Evolutionary conservation across 2,329 filamentous ascomycete species (phyloP).

Genomic region (Ophiocordyceps sinensis): DNA sequence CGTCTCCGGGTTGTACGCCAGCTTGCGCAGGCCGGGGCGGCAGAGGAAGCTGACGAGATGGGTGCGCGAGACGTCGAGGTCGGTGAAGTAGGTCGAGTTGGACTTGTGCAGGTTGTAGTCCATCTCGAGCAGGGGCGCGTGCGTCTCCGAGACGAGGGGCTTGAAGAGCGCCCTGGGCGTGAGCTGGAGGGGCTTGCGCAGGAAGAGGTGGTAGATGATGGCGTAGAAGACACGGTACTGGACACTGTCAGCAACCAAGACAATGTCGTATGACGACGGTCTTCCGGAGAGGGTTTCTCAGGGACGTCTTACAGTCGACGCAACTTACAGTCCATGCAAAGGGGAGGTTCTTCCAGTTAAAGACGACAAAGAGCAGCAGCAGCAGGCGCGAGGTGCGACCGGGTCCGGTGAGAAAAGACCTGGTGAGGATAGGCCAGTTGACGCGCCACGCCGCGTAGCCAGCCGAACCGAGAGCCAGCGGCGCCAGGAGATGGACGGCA

Average conservation of each 20-base stretch:
- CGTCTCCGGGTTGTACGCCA: constrained; percentile 4
- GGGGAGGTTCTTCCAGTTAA: constrained; percentile 63
- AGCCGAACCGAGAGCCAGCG: constrained; percentile 24
- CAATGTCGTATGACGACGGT: background rate
- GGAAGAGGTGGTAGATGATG: constrained; percentile 37
- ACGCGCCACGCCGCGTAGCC: constrained; percentile 33
- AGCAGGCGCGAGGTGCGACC: constrained; percentile 37
- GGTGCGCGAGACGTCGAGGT: constrained; percentile 71
- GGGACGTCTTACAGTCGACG: no score
- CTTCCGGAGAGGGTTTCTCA: no score
- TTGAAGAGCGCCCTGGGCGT: constrained; percentile 56
- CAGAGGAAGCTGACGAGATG: constrained; percentile 62
- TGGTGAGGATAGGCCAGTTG: constrained; percentile 23
- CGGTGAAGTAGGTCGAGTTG: constrained; percentile 75
- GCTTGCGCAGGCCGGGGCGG: constrained; percentile 22
- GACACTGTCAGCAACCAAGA: background rate
- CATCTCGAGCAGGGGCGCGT: constrained; percentile 59
- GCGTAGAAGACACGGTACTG: constrained; percentile 45
- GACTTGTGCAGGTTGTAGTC: constrained; percentile 81
- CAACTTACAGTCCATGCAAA: constrained; percentile 58
- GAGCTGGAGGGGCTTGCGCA: constrained; percentile 32
- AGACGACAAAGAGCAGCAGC: constrained; percentile 38
- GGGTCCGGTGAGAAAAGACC: constrained; percentile 36
- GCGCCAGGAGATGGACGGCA: constrained; percentile 24
- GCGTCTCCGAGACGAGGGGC: constrained; percentile 51